phyloP scores from a whole-genome alignment of 1,284 basidiomycete genomes.

The Boletus holoroseus region DNA sequence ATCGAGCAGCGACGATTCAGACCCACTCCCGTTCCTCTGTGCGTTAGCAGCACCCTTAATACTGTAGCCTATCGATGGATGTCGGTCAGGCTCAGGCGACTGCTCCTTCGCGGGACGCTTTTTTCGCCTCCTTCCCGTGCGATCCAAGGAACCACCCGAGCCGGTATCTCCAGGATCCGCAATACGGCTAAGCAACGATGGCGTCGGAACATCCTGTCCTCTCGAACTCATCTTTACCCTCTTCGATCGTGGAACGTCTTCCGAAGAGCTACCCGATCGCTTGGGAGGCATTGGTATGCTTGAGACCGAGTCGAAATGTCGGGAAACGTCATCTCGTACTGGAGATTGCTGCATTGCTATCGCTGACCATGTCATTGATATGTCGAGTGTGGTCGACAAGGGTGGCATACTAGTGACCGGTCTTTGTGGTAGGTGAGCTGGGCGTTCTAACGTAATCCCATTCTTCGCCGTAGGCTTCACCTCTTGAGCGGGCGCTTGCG shows the following conservation, averaged over 20 bases:
- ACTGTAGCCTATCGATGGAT: conserved; percentile 40
- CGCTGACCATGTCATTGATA: conserved; percentile 12
- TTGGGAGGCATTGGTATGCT: conserved; percentile 19
- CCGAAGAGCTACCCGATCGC: conserved; percentile 20
- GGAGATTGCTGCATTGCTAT: conserved; percentile 9
- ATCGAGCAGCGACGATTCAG: conserved; percentile 39
- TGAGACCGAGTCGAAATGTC: conserved; percentile 5
- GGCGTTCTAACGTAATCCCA: conserved; percentile 19
- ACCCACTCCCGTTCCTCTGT: conserved; percentile 19
- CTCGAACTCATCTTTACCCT: conserved; percentile 19
- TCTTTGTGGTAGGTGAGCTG: conserved; percentile 29
- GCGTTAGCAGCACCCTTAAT: conserved; percentile 52
- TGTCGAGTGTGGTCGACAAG: conserved; percentile 15
- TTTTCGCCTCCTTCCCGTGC: conserved; percentile 22
- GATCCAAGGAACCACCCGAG: conserved; percentile 11
- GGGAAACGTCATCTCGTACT: conserved; percentile 14
- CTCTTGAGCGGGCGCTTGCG: conserved; percentile 18
- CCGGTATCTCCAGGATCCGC: conserved; percentile 26
- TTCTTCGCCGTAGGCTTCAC: conserved; percentile 14
- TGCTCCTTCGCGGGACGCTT: conserved; percentile 17
- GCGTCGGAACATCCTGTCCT: conserved; percentile 20
- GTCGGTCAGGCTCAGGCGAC: conserved; percentile 31
- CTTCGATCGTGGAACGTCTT: conserved; percentile 23
- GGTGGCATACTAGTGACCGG: conserved; percentile 15
- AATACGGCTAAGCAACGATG: conserved; percentile 32